A percentile compares a stretch with the other conserved stretches of the same genome.
Evolutionary conservation across 441 rosid species (phyloP).

Genomic region (Corymbia calophylla): DNA sequence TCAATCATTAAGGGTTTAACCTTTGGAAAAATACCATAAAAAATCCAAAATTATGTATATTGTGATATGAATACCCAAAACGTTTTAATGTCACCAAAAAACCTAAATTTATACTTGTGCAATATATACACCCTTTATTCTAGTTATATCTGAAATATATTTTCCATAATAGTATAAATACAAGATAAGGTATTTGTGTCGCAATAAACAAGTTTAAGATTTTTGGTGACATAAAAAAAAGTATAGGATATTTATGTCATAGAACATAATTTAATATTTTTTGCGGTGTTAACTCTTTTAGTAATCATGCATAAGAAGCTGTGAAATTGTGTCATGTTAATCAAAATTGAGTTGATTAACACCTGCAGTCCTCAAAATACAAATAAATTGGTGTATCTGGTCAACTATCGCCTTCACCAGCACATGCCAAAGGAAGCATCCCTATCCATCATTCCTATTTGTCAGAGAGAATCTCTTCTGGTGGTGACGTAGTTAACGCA

Average conservation of each 20-base stretch:
- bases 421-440: background rate
- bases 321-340: background rate
- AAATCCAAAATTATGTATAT: background rate
- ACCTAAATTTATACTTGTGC: too few relatives aligned
- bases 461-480: background rate
- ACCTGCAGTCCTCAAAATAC: background rate
- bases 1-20: background rate
- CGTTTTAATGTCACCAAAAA: too few relatives aligned
- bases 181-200: too few relatives aligned
- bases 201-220: too few relatives aligned
- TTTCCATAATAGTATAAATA: too few relatives aligned
- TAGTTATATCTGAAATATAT: too few relatives aligned
- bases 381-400: background rate
- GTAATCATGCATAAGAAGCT: background rate
- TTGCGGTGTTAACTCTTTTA: background rate
- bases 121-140: too few relatives aligned
- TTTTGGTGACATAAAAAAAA: too few relatives aligned
- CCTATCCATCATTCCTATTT: background rate
- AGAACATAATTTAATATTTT: too few relatives aligned
- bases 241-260: too few relatives aligned
- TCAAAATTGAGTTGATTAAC: background rate
- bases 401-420: background rate
- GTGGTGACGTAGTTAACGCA: background rate
- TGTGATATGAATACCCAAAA: background rate
- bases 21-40: background rate